Evolutionary conservation across 208 protist species (phyloP).

Genomic region (Trypanosoma grayi): DNA sequence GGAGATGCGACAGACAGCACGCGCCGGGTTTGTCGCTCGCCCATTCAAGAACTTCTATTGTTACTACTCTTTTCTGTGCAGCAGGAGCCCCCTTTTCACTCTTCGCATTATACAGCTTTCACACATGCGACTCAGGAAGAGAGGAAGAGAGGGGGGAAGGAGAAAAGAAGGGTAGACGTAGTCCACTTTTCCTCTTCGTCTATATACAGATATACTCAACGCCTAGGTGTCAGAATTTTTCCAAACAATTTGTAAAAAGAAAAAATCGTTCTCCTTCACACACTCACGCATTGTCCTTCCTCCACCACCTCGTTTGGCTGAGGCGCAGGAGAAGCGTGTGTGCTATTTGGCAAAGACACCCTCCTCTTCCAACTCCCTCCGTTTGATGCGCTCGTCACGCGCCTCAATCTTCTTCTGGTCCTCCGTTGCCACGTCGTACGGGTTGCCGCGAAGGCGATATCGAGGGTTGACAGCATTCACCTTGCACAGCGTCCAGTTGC

Average conservation of each 20-base stretch:
- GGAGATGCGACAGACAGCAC: not conserved
- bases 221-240: not conserved
- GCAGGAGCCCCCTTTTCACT: not conserved
- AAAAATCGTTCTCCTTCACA: no score
- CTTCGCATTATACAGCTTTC: no score
- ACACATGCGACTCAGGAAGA: not conserved
- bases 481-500: conserved; percentile 89
- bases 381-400: conserved; percentile 72
- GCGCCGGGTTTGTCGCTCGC: not conserved
- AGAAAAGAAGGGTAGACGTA: not conserved
- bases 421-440: conserved; percentile 84
- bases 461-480: conserved; percentile 86
- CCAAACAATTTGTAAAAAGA: no score
- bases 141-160: not conserved
- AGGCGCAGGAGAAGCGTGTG: not conserved
- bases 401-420: conserved; percentile 89
- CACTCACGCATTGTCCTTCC: not conserved
- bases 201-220: not conserved
- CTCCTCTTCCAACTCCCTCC: conserved; percentile 81
- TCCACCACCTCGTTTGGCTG: not conserved
- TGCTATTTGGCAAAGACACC: conserved; percentile 54
- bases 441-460: conserved; percentile 83
- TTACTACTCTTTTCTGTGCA: not conserved
- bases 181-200: no score
- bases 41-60: not conserved